Conservation (phyloP, 768 basidiomycete species). For the Amanita pallidorosea region DNA sequence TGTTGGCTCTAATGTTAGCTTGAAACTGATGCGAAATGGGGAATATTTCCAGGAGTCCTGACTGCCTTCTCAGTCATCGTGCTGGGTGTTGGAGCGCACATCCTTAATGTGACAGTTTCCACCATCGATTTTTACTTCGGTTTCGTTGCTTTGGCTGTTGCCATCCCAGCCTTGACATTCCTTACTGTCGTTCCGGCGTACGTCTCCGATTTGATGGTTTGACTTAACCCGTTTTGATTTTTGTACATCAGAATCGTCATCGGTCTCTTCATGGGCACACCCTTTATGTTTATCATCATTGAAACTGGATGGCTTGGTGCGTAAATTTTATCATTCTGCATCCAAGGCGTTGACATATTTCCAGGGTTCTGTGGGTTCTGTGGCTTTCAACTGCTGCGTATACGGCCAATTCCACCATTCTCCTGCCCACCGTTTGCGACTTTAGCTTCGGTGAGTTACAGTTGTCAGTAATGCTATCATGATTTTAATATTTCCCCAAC, state of each 20-base stretch:
- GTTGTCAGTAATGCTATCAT: neutral
- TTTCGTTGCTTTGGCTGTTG: constrained; percentile 26
- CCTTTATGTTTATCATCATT: constrained; percentile 27
- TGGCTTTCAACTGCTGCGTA: constrained; percentile 30
- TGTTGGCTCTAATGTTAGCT: neutral
- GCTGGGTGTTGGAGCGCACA: constrained; percentile 15
- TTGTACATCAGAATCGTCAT: constrained; percentile 19
- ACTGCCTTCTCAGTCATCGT: constrained; percentile 14
- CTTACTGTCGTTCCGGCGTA: constrained; percentile 30
- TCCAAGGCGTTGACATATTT: neutral
- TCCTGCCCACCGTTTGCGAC: no score
- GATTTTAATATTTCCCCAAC: neutral
- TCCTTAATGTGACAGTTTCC: constrained; percentile 11
- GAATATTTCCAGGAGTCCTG: constrained; percentile 2
- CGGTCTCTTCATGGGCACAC: constrained; percentile 23
- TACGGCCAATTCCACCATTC: no score
- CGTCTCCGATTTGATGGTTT: constrained; percentile 6
- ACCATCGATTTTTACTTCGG: constrained; percentile 10
- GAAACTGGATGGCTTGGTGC: constrained; percentile 30
- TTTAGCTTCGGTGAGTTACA: constrained; percentile 8
- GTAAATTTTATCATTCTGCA: constrained; percentile 3
- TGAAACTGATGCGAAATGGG: neutral
- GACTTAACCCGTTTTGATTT: neutral
- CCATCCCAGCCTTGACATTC: constrained; percentile 24
- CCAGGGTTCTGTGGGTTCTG: constrained; percentile 33